Evolutionary conservation across 306 rosid species (phyloP).

Genomic region (Quercus engelmannii): DNA sequence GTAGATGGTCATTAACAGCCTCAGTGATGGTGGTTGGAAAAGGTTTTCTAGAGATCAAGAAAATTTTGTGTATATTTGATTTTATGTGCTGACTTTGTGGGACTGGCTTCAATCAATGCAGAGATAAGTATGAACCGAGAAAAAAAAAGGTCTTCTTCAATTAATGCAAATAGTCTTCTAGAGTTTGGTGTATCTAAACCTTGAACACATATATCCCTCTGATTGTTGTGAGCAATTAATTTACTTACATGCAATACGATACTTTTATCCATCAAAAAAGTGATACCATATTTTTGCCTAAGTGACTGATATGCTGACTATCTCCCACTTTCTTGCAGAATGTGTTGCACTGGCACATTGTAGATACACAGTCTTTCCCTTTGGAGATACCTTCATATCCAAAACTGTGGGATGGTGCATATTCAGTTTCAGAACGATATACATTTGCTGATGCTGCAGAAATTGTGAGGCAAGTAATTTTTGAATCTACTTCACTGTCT

Average conservation of each 20-base stretch:
- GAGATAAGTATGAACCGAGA: background rate
- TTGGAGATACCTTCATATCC: constrained; percentile 48
- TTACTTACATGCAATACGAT: background rate
- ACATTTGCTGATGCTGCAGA: constrained; percentile 32
- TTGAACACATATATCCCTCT: background rate
- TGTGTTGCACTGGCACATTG: constrained; percentile 52
- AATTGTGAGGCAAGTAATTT: constrained; percentile 34
- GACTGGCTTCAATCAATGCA: background rate
- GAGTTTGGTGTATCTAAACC: background rate
- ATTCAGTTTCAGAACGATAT: constrained; percentile 37
- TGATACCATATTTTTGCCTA: background rate
- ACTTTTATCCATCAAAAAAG: background rate
- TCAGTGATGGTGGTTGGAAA: background rate
- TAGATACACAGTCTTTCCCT: constrained; percentile 42
- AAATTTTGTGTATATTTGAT: background rate
- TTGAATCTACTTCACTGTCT: background rate
- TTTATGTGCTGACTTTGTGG: background rate
- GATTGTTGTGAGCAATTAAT: background rate
- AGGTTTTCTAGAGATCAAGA: background rate
- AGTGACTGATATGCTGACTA: background rate
- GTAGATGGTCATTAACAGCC: background rate
- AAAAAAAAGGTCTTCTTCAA: background rate
- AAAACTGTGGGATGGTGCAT: constrained; percentile 44
- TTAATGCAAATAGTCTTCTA: background rate
- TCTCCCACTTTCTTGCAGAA: constrained; percentile 24